These are phyloP conservation scores for Nicotiana undulata DNA, from an alignment of 257 asterid species.

Conservation along the genomic window DNA sequence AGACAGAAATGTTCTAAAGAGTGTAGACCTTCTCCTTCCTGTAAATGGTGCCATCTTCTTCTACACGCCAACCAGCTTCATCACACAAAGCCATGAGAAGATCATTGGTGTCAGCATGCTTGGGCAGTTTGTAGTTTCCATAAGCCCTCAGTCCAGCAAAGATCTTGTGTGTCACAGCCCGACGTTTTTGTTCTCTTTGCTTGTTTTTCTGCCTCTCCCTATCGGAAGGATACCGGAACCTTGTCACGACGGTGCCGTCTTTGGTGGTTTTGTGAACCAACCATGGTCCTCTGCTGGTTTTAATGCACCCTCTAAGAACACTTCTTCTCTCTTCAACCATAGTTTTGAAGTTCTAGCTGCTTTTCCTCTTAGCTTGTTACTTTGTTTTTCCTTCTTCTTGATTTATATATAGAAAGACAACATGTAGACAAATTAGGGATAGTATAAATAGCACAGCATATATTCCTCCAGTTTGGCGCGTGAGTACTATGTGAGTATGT, in stretches of 20 bases:
- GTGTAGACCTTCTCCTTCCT: conserved; percentile 22
- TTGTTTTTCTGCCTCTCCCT: conserved; percentile 53
- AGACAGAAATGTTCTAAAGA: too few relatives aligned
- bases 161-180: conserved; percentile 51
- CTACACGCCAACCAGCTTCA: conserved; percentile 79
- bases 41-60: conserved; percentile 47
- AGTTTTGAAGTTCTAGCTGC: not conserved
- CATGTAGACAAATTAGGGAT: not conserved
- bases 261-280: conserved; percentile 48
- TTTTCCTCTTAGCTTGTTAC: not conserved
- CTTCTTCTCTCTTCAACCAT: conserved; percentile 20
- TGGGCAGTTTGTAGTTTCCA: conserved; percentile 58
- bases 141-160: conserved; percentile 56
- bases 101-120: conserved; percentile 63
- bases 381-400: not conserved
- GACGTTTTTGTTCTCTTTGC: conserved; percentile 51
- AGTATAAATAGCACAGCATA: not conserved
- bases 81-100: conserved; percentile 61
- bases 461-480: not conserved
- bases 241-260: conserved; percentile 33
- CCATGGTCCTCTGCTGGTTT: conserved; percentile 64
- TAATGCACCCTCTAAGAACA: conserved; percentile 54
- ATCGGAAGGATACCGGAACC: conserved; percentile 58
- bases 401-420: not conserved
- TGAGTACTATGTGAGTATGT: not conserved